Evolutionary conservation across 1,139 yeast species (phyloP).

Genomic region (Candida frijolesensis): DNA sequence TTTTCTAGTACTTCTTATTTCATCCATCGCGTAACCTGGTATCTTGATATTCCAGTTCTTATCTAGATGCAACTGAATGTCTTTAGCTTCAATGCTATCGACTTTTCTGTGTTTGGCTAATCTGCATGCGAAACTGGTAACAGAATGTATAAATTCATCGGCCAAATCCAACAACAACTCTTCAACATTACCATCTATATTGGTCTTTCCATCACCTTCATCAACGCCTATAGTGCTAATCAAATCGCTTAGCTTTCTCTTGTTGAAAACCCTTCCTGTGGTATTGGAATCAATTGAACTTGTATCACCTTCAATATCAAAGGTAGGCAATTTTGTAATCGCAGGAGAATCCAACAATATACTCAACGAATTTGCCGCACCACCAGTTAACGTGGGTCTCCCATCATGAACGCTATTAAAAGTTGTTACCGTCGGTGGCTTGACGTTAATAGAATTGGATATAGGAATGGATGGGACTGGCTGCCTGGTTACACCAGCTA

Average conservation of each 20-base stretch:
- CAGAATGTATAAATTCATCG: slow-evolving; percentile 91
- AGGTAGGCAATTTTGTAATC: slow-evolving; percentile 71
- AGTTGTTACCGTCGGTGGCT: slow-evolving; percentile 63
- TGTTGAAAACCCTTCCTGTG: slow-evolving; percentile 75
- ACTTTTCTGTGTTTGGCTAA: slow-evolving; percentile 94
- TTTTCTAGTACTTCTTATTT: slow-evolving; percentile 80
- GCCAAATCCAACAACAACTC: slow-evolving; percentile 88
- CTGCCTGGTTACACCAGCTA: slow-evolving; percentile 57
- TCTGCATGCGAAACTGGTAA: slow-evolving; percentile 91
- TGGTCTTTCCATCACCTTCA: slow-evolving; percentile 87
- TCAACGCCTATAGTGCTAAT: slow-evolving; percentile 82
- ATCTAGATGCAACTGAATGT: slow-evolving; percentile 88
- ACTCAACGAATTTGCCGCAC: slow-evolving; percentile 70
- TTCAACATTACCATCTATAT: slow-evolving; percentile 94
- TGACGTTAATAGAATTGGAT: slow-evolving; percentile 65
- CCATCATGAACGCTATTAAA: slow-evolving; percentile 50
- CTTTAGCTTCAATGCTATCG: slow-evolving; percentile 84
- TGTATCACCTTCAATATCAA: slow-evolving; percentile 51
- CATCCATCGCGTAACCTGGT: slow-evolving; percentile 96
- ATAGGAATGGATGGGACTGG: slow-evolving; percentile 76
- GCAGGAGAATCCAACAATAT: slow-evolving; percentile 74
- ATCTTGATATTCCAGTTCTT: slow-evolving; percentile 94
- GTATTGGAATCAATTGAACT: slow-evolving; percentile 35
- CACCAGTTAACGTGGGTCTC: slow-evolving; percentile 84
- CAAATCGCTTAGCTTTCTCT: slow-evolving; percentile 83